Percentiles rank a stretch among this genome's conserved stretches.
phyloP scores from a whole-genome alignment of 2,329 filamentous ascomycete genomes.

The Davidsoniella neocaledoniae region DNA sequence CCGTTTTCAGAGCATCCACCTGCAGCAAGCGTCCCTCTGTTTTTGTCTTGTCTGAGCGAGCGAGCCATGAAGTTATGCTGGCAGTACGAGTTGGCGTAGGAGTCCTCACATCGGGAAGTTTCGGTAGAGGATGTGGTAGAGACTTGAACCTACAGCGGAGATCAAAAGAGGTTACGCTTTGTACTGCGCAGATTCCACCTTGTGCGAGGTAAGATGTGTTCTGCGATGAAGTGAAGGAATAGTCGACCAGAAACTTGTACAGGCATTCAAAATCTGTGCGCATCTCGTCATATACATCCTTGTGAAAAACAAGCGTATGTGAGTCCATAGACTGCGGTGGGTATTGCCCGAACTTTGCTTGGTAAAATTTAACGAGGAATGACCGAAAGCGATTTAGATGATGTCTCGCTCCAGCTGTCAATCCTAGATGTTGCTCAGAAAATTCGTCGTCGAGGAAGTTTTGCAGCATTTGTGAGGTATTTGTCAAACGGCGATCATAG shows the following conservation, averaged over 20 bases:
- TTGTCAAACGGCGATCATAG: slow-evolving; percentile 45
- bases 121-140: slow-evolving; percentile 48
- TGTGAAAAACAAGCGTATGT: slow-evolving; percentile 36
- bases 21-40: slow-evolving; percentile 31
- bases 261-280: slow-evolving; percentile 52
- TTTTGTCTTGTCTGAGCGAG: slow-evolving; percentile 24
- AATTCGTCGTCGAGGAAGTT: slow-evolving; percentile 57
- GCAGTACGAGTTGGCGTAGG: slow-evolving; percentile 16
- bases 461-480: slow-evolving; percentile 41
- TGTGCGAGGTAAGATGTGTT: slow-evolving; percentile 36
- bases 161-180: slow-evolving; percentile 53
- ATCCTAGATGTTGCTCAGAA: slow-evolving; percentile 46
- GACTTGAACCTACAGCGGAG: slow-evolving; percentile 38
- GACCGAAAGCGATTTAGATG: slow-evolving; percentile 59
- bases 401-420: slow-evolving; percentile 40
- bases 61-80: slow-evolving; percentile 26
- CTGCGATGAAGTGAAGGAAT: slow-evolving; percentile 30
- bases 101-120: slow-evolving; percentile 35
- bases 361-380: slow-evolving; percentile 51
- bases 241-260: slow-evolving; percentile 55
- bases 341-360: slow-evolving; percentile 52
- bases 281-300: slow-evolving; percentile 38
- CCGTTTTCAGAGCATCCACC: slow-evolving; percentile 35
- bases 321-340: slow-evolving; percentile 37
- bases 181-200: slow-evolving; percentile 53